Base-by-base conservation (phyloP, 2,329 filamentous ascomycete genomes). In the Ceratocystis eucalypticola region DNA sequence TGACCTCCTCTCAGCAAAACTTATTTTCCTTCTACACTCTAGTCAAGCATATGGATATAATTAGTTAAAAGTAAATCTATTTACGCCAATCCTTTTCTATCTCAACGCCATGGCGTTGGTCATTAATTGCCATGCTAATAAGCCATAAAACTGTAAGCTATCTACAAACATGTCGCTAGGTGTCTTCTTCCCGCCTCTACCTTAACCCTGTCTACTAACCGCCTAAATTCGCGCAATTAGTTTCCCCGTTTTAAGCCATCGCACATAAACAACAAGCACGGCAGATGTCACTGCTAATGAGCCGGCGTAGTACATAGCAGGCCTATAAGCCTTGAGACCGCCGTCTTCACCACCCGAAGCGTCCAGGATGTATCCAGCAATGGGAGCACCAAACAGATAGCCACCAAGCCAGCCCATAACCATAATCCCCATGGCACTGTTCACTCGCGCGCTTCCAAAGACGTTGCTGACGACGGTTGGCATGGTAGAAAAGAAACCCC, bases 401-500 rank as follows among this genome's bases (percentile, higher is more conserved):
- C 84, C 84, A 0, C 79, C 80, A 1, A 78, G 76, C 84, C 84
- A 87, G 1, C 81, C 80, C 0, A 80, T 84, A 1, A 84, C 78
- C 46, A 83, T 78, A 82, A 86, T 85, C 3, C 82, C 79, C 79
- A 87, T 83, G 0, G 81, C 82, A 22, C 84, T 79, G 2, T 79
- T 76, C 46, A 84, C 78, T 3, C 80, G 75, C 0, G 77, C 78
- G 2, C 78, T 81, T 1, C 82, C 84, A 73, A 85, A 85, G 0
- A 84, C 78, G 69, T 80, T 83, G 0, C 81, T 80, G 0, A 86
- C 80, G 1, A 84, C 83, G 0, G 84, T 86, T 0, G 84, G 84
- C 77, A 86, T 84, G 0, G 81, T 81, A 0, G 81, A 80, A 70
- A 87, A 87, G 75, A 87, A 87, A 0, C 80, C 83, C 0, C 84